Conservation (phyloP, 495 filamentous ascomycete genomes). For the Xylaria grammica region DNA sequence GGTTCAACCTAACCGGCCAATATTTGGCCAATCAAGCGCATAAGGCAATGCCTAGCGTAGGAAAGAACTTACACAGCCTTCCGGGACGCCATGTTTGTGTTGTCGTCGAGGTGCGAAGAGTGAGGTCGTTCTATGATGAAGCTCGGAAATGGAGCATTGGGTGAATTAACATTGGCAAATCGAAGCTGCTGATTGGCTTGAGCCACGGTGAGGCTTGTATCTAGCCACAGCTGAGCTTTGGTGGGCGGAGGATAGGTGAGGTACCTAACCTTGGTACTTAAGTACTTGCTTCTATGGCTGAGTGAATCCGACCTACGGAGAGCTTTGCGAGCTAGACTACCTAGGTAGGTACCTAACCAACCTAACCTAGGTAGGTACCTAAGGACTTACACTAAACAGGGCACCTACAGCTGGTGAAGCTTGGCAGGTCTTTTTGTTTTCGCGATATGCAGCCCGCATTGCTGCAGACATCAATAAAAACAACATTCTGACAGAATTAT, state of each 20-base stretch:
- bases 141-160: slow-evolving; percentile 34
- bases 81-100: slow-evolving; percentile 53
- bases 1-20: neutral
- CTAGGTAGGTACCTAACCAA: neutral
- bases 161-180: slow-evolving; percentile 35
- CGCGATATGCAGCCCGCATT: slow-evolving; percentile 10
- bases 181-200: slow-evolving; percentile 38
- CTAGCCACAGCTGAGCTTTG: slow-evolving; percentile 7
- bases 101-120: slow-evolving; percentile 29
- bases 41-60: neutral
- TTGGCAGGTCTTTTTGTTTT: slow-evolving; percentile 22
- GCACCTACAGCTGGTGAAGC: neutral
- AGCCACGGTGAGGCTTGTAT: slow-evolving; percentile 28
- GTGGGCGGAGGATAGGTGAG: no score
- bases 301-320: no score
- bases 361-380: neutral
- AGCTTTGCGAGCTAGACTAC: neutral
- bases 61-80: slow-evolving; percentile 53
- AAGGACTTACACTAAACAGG: no score
- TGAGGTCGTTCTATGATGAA: slow-evolving; percentile 28
- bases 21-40: slow-evolving; percentile 29
- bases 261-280: neutral
- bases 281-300: no score
- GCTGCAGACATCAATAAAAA: slow-evolving; percentile 4
- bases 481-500: neutral